These are phyloP conservation scores for Tirmania nivea DNA, from an alignment of 495 filamentous ascomycete genomes.

Conservation along the genomic window DNA sequence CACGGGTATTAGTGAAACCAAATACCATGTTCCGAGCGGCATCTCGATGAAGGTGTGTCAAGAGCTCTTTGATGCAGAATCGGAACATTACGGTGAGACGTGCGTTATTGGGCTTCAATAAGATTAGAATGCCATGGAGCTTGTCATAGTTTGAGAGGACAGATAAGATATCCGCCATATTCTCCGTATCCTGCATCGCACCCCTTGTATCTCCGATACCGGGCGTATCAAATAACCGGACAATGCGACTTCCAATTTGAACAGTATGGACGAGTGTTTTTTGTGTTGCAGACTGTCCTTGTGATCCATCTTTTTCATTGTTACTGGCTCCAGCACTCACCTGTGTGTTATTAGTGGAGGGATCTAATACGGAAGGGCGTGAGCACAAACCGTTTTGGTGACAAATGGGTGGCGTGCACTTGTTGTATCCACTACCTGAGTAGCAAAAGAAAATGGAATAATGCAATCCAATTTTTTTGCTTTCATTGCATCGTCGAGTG, in stretches of 20 bases:
- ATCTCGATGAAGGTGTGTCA: constrained; percentile 23
- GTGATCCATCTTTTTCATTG: constrained; percentile 16
- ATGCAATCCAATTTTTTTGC: constrained; percentile 16
- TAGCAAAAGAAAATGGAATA: constrained; percentile 23
- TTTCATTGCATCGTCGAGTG: constrained; percentile 20
- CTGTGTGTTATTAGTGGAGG: constrained; percentile 5
- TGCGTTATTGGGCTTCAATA: constrained; percentile 26
- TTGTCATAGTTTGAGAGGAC: constrained; percentile 19
- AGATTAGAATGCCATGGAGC: constrained; percentile 26
- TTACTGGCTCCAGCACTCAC: constrained; percentile 16
- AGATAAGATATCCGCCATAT: constrained; percentile 25
- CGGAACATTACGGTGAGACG: constrained; percentile 22
- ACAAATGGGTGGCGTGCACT: background rate
- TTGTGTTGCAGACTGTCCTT: constrained; percentile 24
- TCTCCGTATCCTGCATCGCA: constrained; percentile 20
- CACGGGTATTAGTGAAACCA: constrained; percentile 26
- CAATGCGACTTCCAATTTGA: constrained; percentile 7
- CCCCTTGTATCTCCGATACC: constrained; percentile 27
- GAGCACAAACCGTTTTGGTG: background rate
- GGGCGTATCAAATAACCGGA: constrained; percentile 27
- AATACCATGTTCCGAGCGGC: constrained; percentile 25
- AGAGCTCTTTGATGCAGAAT: constrained; percentile 25
- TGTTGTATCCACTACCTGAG: constrained; percentile 14
- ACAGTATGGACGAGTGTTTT: constrained; percentile 21
- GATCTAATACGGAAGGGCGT: background rate